These are phyloP conservation scores for Leishmania braziliensis DNA, from an alignment of 208 protist genomes.

Conservation along the genomic window DNA sequence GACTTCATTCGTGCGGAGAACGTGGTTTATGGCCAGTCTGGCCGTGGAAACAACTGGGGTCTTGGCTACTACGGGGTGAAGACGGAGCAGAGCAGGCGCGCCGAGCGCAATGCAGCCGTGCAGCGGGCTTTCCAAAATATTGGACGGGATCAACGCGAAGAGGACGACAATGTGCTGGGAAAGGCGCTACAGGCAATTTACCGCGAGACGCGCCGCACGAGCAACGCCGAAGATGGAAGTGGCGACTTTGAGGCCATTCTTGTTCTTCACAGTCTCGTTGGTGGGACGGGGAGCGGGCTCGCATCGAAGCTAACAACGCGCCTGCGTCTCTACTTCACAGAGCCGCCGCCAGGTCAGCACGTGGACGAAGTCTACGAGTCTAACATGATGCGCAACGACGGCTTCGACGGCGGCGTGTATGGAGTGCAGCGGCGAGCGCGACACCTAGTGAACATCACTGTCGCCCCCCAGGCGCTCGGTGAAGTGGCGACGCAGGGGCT, in stretches of 20 bases:
- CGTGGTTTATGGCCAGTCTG: conserved; percentile 76
- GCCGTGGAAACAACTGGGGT: conserved; percentile 87
- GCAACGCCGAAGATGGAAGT: conserved; percentile 26
- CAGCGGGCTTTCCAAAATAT: conserved; percentile 59
- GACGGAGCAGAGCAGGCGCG: conserved; percentile 43
- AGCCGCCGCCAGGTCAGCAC: conserved; percentile 30
- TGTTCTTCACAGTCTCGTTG: conserved; percentile 83
- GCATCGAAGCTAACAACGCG: conserved; percentile 74
- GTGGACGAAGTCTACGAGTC: conserved; percentile 61
- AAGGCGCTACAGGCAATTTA: conserved; percentile 75
- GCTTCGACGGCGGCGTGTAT: conserved; percentile 69
- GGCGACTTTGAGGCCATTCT: conserved; percentile 76
- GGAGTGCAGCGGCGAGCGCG: conserved; percentile 71
- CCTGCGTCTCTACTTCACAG: conserved; percentile 85
- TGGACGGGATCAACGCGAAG: conserved; percentile 62
- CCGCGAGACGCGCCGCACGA: conserved; percentile 70
- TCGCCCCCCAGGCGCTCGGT: conserved; percentile 69
- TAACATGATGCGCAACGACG: conserved; percentile 56
- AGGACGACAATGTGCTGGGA: conserved; percentile 56
- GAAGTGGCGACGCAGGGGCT: conserved; percentile 82
- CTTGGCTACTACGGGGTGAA: conserved; percentile 83
- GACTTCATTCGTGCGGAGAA: conserved; percentile 69
- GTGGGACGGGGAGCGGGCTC: conserved; percentile 87
- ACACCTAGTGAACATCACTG: conserved; percentile 68
- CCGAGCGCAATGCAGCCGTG: conserved; percentile 40